Evolutionary conservation across 2,329 filamentous ascomycete species (phyloP), one percentile per base, ranked within the genome.

Genomic region (Byssoonygena ceratinophila): DNA sequence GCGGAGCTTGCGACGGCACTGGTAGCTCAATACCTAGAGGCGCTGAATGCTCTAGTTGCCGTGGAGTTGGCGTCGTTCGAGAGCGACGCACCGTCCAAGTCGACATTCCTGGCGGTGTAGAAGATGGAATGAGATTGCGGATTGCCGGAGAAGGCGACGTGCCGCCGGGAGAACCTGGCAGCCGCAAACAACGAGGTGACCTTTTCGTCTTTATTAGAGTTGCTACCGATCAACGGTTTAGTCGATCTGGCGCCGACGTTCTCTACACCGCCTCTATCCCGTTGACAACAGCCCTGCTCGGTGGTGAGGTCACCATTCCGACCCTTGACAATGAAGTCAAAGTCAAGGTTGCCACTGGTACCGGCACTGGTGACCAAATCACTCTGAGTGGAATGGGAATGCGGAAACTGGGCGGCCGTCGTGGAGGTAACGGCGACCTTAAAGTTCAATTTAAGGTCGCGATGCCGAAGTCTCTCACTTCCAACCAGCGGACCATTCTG

Each of bases 81-180:
- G 87, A 95, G 63, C 78, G 82, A 56, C 88, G 87, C 72, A 87
- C 85, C 0, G 82, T 98, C 46, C 85, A 80, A 25, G 79, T 98
- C 40, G 90, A 97, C 61, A 96, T 98, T 43, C 92, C 92, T 1
- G 89, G 86, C 20, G 92, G 92, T 58, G 89, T 98, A 29, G 92
- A 97, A 66, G 91, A 98, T 66, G 90, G 91, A 52, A 97, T 97
- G 91, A 81, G 88, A 53, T 73, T 98, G 62, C 80, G 87, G 49
- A 80, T 98, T 25, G 81, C 83, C 54, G 86, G 86, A 23, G 89
- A 94, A 64, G 92, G 92, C 59, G 91, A 98, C 64, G 84, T 87
- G 14, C 85, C 92, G 20, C 75, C 80, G 14, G 77, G 80, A 29
- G 79, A 82, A 41, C 75, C 82, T 25, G 78, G 81, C 54, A 73